These are phyloP conservation scores for Platanthera zijinensis DNA, from an alignment of 106 monocot genomes.

Conservation along the genomic window DNA sequence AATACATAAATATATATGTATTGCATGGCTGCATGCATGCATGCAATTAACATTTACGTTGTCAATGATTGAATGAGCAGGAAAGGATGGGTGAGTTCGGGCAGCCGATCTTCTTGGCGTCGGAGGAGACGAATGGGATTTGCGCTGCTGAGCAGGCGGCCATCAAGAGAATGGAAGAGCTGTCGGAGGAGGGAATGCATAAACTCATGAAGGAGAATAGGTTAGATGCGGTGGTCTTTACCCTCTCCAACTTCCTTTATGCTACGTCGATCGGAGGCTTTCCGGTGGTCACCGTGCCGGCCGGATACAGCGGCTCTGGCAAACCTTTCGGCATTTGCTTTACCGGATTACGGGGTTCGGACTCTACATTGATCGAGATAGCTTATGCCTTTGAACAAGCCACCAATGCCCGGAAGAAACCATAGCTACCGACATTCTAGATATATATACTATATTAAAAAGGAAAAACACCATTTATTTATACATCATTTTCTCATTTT, in stretches of 20 bases:
- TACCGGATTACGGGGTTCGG: constrained; percentile 31
- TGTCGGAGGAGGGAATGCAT: constrained; percentile 17
- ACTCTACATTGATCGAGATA: constrained; percentile 6
- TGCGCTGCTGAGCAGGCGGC: too few relatives aligned
- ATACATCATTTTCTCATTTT: too few relatives aligned
- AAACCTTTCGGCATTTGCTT: constrained; percentile 29
- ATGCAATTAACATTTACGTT: too few relatives aligned
- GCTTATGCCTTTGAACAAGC: constrained; percentile 36
- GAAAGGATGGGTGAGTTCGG: too few relatives aligned
- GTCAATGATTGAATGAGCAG: constrained; percentile 3
- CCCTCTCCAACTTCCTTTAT: not conserved
- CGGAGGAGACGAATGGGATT: too few relatives aligned
- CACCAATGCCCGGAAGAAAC: constrained; percentile 13
- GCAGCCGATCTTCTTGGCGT: too few relatives aligned
- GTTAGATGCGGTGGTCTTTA: constrained; percentile 32
- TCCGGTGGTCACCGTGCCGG: constrained; percentile 34
- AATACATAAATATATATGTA: too few relatives aligned
- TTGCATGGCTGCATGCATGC: too few relatives aligned
- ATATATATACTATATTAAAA: too few relatives aligned
- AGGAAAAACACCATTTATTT: too few relatives aligned
- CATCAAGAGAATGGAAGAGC: constrained; percentile 1
- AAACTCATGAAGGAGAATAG: constrained; percentile 17
- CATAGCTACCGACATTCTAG: too few relatives aligned
- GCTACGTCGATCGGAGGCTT: constrained; percentile 26
- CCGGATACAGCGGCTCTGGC: constrained; percentile 18